Percentiles rank a stretch among this genome's conserved stretches.
Conservation (phyloP, 371 early-diverging fungal species). For the Cokeromyces recurvatus region DNA sequence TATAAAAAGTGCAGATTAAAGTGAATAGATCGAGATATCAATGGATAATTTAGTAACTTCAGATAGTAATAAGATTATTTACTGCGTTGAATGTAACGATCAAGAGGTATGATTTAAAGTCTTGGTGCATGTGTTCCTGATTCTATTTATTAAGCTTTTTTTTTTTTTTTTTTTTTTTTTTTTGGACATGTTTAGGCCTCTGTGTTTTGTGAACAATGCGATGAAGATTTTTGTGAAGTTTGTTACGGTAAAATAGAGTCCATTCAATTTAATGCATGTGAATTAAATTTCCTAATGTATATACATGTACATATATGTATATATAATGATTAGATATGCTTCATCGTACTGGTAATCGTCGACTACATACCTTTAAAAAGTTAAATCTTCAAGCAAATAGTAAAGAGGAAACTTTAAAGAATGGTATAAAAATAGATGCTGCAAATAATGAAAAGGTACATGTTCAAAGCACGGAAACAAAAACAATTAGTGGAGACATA, state of each 20-base stretch:
- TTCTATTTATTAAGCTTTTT: not conserved
- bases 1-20: no score
- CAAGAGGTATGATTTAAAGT: conserved; percentile 53
- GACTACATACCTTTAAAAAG: conserved; percentile 34
- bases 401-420: not conserved
- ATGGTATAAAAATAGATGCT: no score
- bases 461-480: no score
- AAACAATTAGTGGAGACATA: no score
- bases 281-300: no score
- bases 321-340: conserved; percentile 48
- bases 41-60: conserved; percentile 12
- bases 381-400: conserved; percentile 2
- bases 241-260: conserved; percentile 66
- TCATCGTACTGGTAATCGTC: conserved; percentile 47
- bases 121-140: no score
- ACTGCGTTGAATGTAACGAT: conserved; percentile 85
- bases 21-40: no score
- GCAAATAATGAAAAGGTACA: no score
- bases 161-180: not conserved
- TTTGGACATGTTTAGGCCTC: conserved; percentile 35
- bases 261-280: no score
- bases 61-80: conserved; percentile 39
- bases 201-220: conserved; percentile 75
- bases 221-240: conserved; percentile 90
- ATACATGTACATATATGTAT: no score